phyloP scores from a whole-genome alignment of 202 grass and related monocot genomes.

The Zizania palustris region DNA sequence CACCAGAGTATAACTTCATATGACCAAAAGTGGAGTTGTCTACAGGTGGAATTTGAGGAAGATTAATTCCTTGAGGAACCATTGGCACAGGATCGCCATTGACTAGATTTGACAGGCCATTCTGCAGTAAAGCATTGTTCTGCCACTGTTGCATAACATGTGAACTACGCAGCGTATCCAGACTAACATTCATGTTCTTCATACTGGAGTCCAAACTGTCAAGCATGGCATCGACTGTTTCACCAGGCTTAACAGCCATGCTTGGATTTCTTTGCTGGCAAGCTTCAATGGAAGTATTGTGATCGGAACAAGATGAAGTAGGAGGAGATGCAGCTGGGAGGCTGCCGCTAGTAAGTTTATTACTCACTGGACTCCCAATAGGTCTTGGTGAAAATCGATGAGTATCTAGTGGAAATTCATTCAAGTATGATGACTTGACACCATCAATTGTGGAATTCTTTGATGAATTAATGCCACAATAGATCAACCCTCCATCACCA shows the following conservation, averaged over 20 bases:
- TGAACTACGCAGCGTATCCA: constrained; percentile 38
- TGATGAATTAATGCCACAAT: constrained; percentile 41
- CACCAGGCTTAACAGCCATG: constrained; percentile 27
- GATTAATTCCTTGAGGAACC: constrained; percentile 50
- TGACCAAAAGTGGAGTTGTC: constrained; percentile 53
- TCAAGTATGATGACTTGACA: constrained; percentile 42
- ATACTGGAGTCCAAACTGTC: constrained; percentile 48
- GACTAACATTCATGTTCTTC: constrained; percentile 53
- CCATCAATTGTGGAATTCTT: constrained; percentile 49
- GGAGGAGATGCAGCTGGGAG: constrained; percentile 22
- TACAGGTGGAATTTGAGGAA: constrained; percentile 44
- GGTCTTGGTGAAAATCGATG: constrained; percentile 33
- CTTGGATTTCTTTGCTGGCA: constrained; percentile 42
- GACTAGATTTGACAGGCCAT: constrained; percentile 28
- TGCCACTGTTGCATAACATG: constrained; percentile 45
- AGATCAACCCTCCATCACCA: constrained; percentile 35
- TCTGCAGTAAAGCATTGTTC: constrained; percentile 38
- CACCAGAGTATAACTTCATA: constrained; percentile 51
- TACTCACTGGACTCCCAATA: constrained; percentile 40
- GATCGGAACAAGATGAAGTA: constrained; percentile 43
- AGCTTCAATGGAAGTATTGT: constrained; percentile 23
- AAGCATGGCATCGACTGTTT: constrained; percentile 33
- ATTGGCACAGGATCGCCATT: constrained; percentile 48
- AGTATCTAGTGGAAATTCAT: constrained; percentile 29
- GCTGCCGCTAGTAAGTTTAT: constrained; percentile 25